Conservation (phyloP, 352 stramenopile species). For the Phytophthora hybrid region DNA sequence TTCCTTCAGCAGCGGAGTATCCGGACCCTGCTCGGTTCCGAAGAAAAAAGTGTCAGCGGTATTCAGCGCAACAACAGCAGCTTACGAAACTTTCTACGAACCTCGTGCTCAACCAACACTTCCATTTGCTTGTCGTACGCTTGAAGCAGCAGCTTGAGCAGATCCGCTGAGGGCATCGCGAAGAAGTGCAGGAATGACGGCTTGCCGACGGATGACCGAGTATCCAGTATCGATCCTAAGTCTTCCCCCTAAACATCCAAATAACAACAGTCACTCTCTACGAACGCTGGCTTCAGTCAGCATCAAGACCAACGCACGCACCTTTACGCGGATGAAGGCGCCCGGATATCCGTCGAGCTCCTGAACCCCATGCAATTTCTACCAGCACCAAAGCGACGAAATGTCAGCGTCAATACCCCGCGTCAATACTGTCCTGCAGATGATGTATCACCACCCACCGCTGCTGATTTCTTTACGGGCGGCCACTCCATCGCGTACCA, state of each 20-base stretch:
- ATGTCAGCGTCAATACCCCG: slow-evolving; percentile 10
- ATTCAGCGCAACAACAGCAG: slow-evolving; percentile 5
- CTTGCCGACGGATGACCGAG: slow-evolving; percentile 68
- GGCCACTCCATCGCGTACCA: slow-evolving; percentile 90
- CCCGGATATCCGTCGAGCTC: slow-evolving; percentile 85
- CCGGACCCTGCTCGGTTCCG: slow-evolving; percentile 39
- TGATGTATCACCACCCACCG: slow-evolving; percentile 22
- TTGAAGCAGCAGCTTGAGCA: slow-evolving; percentile 76
- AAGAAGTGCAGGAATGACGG: slow-evolving; percentile 89
- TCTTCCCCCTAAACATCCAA: slow-evolving; percentile 62
- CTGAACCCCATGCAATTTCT: slow-evolving; percentile 80
- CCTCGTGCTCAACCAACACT: slow-evolving; percentile 76
- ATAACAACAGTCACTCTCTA: no score
- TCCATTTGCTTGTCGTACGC: slow-evolving; percentile 90
- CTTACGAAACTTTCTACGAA: slow-evolving; percentile 19
- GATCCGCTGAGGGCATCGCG: slow-evolving; percentile 71
- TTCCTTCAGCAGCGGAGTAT: slow-evolving; percentile 73
- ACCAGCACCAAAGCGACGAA: not conserved
- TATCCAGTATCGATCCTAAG: slow-evolving; percentile 88
- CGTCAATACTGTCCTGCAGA: not conserved
- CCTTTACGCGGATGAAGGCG: slow-evolving; percentile 84
- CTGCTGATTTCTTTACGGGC: slow-evolving; percentile 44
- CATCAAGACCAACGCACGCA: slow-evolving; percentile 25
- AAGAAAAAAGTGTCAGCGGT: slow-evolving; percentile 8
- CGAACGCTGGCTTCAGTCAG: no score